Base-by-base conservation (phyloP, 768 basidiomycete genomes). In the Pleurotus pulmonarius region DNA sequence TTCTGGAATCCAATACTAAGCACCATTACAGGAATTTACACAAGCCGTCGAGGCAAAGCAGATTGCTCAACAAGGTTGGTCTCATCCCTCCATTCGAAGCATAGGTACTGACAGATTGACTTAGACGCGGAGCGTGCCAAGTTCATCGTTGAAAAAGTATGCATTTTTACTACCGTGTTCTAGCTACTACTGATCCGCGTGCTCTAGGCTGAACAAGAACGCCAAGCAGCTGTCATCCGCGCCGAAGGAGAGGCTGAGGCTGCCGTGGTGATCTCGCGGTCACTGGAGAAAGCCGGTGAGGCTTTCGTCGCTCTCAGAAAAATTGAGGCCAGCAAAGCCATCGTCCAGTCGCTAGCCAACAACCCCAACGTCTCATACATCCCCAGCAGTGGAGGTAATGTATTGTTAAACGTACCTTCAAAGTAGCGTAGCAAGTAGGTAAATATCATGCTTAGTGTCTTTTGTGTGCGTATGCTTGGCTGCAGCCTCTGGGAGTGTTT, bases 31-130 rank as follows among this genome's bases (percentile, higher is more conserved):
- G 91, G 92, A 93, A 83, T 93, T 94, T 68, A 92, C 92, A 5
- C 87, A 90, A 86, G 97, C 97, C n/a, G 97, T 99, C 7, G 97
- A 99, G 74, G 96, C 96, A 40, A 99, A 99, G 72, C 97, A 98
- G 72, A 98, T 99, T 69, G 97, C 97, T 8, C 97, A 99, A 70
- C 97, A 99, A 82, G 92, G 92, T 92, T 63, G 47, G 75, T 60
- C 3, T n/a, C 18, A 25, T 48, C 48, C 18, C 26, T 40, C 5
- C 13, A 51, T 34, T 16, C 22, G 26, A 24, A 16, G 34, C 13
- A 22, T 13, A 44, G 18, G 25, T 58, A 60, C 49, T 58, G 58
- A 49, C 9, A 51, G 53, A 44, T 37, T 46, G 52, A 11, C 11
- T 25, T 62, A 94, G 96, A 98, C 74, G 97, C 97, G 60, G 97